A percentile compares a stretch with the other conserved stretches of the same genome.
phyloP scores from a whole-genome alignment of 2,329 filamentous ascomycete species.

The Zasmidium citrigriseum region DNA sequence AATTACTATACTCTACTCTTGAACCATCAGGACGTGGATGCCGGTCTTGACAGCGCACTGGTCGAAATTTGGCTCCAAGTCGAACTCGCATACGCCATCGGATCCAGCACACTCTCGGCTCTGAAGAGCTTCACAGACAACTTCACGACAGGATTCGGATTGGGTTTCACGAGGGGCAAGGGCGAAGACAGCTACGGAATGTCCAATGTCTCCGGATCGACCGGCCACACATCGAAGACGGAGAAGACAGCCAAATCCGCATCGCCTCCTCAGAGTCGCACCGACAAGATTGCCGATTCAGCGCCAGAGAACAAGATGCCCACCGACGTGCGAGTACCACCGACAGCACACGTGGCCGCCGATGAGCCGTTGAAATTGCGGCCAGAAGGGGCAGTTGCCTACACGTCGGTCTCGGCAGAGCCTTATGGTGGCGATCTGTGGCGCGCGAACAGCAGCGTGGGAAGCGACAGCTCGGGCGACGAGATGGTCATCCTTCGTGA shows the following conservation, averaged over 20 bases:
- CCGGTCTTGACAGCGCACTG: conserved; percentile 35
- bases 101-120: conserved; percentile 44
- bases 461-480: conserved; percentile 22
- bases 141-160: conserved; percentile 44
- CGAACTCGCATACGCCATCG: conserved; percentile 44
- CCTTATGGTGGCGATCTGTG: conserved; percentile 11
- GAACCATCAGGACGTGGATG: conserved; percentile 28
- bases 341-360: background rate
- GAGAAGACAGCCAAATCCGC: conserved; percentile 16
- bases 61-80: conserved; percentile 40
- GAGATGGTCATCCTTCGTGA: conserved; percentile 32
- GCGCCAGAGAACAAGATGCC: conserved; percentile 1
- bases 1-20: conserved; percentile 37
- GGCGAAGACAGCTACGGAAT: conserved; percentile 31
- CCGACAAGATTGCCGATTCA: background rate
- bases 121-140: conserved; percentile 44
- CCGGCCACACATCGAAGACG: conserved; percentile 17
- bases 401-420: conserved; percentile 20
- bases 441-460: conserved; percentile 16
- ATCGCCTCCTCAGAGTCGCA: conserved; percentile 7
- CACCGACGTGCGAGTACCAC: conserved; percentile 1
- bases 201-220: conserved; percentile 25
- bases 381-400: conserved; percentile 18
- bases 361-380: conserved; percentile 18
- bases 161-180: conserved; percentile 32